Base-by-base conservation (phyloP, 495 filamentous ascomycete species). In the Neurospora discreta region DNA sequence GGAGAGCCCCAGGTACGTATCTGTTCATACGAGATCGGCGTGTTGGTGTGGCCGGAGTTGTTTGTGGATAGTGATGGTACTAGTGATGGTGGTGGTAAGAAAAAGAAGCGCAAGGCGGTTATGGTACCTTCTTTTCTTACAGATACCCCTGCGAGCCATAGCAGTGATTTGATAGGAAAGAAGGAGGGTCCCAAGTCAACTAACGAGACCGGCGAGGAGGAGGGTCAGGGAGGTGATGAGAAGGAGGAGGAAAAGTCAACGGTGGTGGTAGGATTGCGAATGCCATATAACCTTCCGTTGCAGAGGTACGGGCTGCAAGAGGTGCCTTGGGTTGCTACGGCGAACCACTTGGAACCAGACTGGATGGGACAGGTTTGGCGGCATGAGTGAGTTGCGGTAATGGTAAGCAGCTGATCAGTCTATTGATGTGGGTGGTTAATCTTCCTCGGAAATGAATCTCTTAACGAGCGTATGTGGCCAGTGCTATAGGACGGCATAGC, bases 261-360 rank as follows among this genome's bases (percentile, higher is more conserved):
- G 70, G 74, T 77, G 20, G 74, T 85, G 0, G 87, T 96, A 20
- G 91, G 90, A 1, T 83, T 94, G 44, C 85, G 93, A 13, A 90
- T 97, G 86, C 92, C 94, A 36, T 98, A 98, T 82, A 89, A 89
- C 78, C 81, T 97, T 3, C 94, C 94, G 0, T 79, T 96, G 26
- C 85, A 87, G 39, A 83, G 82, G 30, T 97, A 97, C 76, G 81
- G 72, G 0, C 68, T 78, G 7, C 79, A 80, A 6, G 92, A 97
- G 73, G 82, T 84, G 36, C 93, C 93, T 10, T 98, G 94, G 94
- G 92, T 89, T 72, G 90, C 91, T 5, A 90, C 88, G n/a, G 79
- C 81, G 77, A 80, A 70, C 18, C 85, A 93, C 77, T 74, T 71
- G 3, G 87, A 89, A 76, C 87, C 87, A 7, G 94, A 97, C 80